phyloP scores from a whole-genome alignment of 2,329 filamentous ascomycete genomes.

The Phaeosphaeria sp. region DNA sequence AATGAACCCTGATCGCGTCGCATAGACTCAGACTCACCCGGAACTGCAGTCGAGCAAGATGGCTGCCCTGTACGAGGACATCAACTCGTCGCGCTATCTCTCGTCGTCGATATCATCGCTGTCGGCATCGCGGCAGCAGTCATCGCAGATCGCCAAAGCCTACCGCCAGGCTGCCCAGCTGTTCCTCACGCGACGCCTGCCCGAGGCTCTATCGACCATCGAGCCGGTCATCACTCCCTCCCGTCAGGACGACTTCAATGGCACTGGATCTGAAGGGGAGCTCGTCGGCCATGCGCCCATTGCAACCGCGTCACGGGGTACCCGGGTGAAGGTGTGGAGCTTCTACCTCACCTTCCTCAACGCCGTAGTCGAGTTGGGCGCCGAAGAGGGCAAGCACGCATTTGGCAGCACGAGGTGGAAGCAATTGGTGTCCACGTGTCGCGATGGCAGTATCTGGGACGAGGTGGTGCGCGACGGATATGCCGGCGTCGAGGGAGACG shows the following conservation, averaged over 20 bases:
- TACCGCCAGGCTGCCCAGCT: slow-evolving; percentile 94
- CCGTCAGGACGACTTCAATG: slow-evolving; percentile 30
- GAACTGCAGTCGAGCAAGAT: slow-evolving; percentile 26
- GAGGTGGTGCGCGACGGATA: slow-evolving; percentile 89
- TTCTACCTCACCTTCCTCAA: slow-evolving; percentile 94
- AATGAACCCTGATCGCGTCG: slow-evolving; percentile 8
- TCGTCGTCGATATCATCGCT: slow-evolving; percentile 75
- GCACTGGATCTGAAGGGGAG: slow-evolving; percentile 28
- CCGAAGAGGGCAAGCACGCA: slow-evolving; percentile 85
- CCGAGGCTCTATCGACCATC: slow-evolving; percentile 86
- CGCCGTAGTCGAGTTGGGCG: slow-evolving; percentile 84
- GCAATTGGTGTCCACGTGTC: slow-evolving; percentile 78
- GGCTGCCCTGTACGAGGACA: slow-evolving; percentile 58
- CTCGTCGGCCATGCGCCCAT: slow-evolving; percentile 67
- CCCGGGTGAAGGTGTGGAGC: slow-evolving; percentile 95
- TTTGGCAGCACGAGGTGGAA: slow-evolving; percentile 90
- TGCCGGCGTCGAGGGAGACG: slow-evolving; percentile 83
- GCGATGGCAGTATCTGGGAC: slow-evolving; percentile 93
- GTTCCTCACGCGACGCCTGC: slow-evolving; percentile 90
- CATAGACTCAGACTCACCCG: slow-evolving; percentile 1
- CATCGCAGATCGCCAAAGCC: slow-evolving; percentile 82
- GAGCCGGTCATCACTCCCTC: slow-evolving; percentile 77
- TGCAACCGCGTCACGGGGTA: slow-evolving; percentile 78
- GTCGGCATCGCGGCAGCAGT: slow-evolving; percentile 68
- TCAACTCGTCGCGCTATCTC: slow-evolving; percentile 63